Evolutionary conservation across 1,139 yeast species (phyloP).

Genomic region (Geotrichum australiense): DNA sequence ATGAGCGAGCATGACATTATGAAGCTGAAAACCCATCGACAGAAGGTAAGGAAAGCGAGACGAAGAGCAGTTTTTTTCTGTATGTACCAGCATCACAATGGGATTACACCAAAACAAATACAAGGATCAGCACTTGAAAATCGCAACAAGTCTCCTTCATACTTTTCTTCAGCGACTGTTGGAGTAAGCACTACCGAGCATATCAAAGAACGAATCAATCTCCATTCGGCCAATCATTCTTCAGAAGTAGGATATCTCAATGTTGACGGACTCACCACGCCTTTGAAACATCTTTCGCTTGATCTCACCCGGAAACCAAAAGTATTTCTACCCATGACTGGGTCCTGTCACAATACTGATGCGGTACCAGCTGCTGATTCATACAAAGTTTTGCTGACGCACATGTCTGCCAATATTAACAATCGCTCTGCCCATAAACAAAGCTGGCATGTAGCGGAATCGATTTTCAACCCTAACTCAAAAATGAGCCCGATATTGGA

Average conservation of each 20-base stretch:
- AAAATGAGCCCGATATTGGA: slow-evolving; percentile 2
- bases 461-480: not conserved
- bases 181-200: not conserved
- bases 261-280: slow-evolving; percentile 14
- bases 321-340: slow-evolving; percentile 6
- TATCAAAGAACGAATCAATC: not conserved
- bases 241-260: slow-evolving; percentile 3
- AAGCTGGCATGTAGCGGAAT: not conserved
- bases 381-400: slow-evolving; percentile 8
- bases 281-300: not conserved
- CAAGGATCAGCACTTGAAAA: not conserved
- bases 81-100: not conserved
- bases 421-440: not conserved
- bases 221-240: not conserved
- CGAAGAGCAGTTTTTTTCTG: slow-evolving; percentile 11
- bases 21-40: slow-evolving; percentile 8
- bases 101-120: not conserved
- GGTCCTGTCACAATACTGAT: slow-evolving; percentile 1
- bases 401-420: slow-evolving; percentile 10
- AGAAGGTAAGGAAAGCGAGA: slow-evolving; percentile 8
- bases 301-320: too few relatives aligned
- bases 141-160: too few relatives aligned
- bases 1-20: slow-evolving; percentile 10
- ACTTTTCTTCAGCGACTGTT: too few relatives aligned
- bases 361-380: slow-evolving; percentile 9